Evolutionary conservation across 345 rosid species (phyloP).

Genomic region (Aquilaria sinensis): DNA sequence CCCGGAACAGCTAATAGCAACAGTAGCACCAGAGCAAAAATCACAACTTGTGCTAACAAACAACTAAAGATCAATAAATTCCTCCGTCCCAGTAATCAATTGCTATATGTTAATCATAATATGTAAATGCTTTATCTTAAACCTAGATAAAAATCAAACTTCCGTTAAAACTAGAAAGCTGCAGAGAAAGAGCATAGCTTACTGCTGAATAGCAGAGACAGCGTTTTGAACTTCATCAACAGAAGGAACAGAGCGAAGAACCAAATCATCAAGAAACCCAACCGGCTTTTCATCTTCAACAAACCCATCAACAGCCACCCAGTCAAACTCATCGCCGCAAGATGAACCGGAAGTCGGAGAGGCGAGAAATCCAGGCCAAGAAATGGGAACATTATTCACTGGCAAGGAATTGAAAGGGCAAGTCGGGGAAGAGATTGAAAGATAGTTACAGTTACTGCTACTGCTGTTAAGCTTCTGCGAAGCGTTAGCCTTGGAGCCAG

Average conservation of each 20-base stretch:
- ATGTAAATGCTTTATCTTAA: too few species aligned
- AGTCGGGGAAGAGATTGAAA: slow-evolving; percentile 33
- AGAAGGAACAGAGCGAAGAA: slow-evolving; percentile 62
- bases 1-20: too few species aligned
- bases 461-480: slow-evolving; percentile 15
- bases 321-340: slow-evolving; percentile 50
- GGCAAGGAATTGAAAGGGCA: slow-evolving; percentile 29
- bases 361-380: slow-evolving; percentile 26
- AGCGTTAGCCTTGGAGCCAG: slow-evolving; percentile 17
- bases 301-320: slow-evolving; percentile 49
- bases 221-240: slow-evolving; percentile 66
- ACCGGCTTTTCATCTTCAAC: slow-evolving; percentile 18
- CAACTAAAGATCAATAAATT: too few species aligned
- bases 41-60: too few species aligned
- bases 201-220: slow-evolving; percentile 73
- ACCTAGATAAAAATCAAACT: too few species aligned
- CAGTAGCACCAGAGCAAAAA: too few species aligned
- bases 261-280: slow-evolving; percentile 28
- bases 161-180: too few species aligned
- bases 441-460: slow-evolving; percentile 12
- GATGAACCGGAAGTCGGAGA: slow-evolving; percentile 16
- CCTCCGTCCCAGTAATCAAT: too few species aligned
- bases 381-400: slow-evolving; percentile 14
- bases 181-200: slow-evolving; percentile 4
- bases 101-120: too few species aligned